These are phyloP conservation scores for Blastobotrys ciferrii DNA, from an alignment of 1,139 yeast species.

Conservation along the genomic window DNA sequence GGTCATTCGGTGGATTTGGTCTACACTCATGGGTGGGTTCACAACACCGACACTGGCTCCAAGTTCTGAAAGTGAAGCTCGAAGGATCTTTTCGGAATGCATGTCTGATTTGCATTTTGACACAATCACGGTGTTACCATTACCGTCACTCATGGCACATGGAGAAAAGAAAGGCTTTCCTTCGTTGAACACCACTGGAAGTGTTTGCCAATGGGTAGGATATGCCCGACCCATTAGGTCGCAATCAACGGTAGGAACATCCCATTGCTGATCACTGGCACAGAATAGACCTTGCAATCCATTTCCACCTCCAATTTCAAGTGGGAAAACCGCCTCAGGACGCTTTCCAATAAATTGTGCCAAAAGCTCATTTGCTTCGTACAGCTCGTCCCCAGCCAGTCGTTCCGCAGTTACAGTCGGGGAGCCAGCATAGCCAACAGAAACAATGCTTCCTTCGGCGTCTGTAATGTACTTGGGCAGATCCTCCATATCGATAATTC, in stretches of 20 bases:
- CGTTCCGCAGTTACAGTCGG: conserved; percentile 49
- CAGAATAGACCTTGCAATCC: conserved; percentile 42
- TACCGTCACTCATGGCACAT: conserved; percentile 45
- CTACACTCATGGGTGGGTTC: conserved; percentile 38
- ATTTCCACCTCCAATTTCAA: conserved; percentile 49
- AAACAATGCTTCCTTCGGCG: conserved; percentile 38
- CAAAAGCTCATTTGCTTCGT: conserved; percentile 38
- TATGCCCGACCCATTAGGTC: conserved; percentile 51
- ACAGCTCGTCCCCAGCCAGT: conserved; percentile 41
- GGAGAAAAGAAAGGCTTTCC: conserved; percentile 37
- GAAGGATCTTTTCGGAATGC: conserved; percentile 40
- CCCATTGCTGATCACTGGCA: conserved; percentile 21
- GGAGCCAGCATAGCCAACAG: conserved; percentile 46
- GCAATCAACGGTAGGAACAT: conserved; percentile 42
- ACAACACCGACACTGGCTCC: conserved; percentile 39
- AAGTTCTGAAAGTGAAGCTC: conserved; percentile 17
- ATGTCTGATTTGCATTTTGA: conserved; percentile 39
- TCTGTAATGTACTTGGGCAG: conserved; percentile 27
- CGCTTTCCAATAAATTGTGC: conserved; percentile 31
- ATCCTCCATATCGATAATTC: conserved; percentile 40
- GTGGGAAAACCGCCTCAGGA: conserved; percentile 38
- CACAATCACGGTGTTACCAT: conserved; percentile 44
- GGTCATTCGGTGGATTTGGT: conserved; percentile 24
- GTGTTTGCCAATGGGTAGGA: conserved; percentile 44
- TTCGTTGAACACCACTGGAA: conserved; percentile 35